Percentiles rank a stretch among this genome's conserved stretches.
phyloP scores from a whole-genome alignment of 495 filamentous ascomycete genomes.

The Geoglossum glabrum region DNA sequence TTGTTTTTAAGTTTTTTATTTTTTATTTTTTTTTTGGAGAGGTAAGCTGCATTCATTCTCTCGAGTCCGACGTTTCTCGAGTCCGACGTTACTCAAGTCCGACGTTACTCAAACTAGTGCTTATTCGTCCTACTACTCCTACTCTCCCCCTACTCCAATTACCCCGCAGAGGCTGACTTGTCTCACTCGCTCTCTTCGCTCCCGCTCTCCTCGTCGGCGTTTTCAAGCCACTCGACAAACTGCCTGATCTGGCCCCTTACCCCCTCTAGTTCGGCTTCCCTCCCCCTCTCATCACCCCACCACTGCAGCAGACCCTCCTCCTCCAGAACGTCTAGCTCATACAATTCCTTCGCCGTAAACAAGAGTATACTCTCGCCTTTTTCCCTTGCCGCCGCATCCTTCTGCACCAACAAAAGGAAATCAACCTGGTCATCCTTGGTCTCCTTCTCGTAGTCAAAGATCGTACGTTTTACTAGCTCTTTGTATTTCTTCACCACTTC shows the following conservation, averaged over 20 bases:
- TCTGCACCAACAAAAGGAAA: slow-evolving; percentile 61
- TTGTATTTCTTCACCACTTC: slow-evolving; percentile 35
- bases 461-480: slow-evolving; percentile 33
- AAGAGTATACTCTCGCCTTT: slow-evolving; percentile 43
- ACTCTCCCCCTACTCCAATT: too few relatives aligned
- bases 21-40: too few relatives aligned
- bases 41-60: too few relatives aligned
- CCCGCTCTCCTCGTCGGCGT: slow-evolving; percentile 61
- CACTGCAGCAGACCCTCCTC: slow-evolving; percentile 75
- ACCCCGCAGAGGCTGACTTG: slow-evolving; percentile 22
- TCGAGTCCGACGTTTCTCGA: too few relatives aligned
- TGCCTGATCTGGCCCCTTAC: slow-evolving; percentile 53
- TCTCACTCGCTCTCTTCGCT: slow-evolving; percentile 42
- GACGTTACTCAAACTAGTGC: too few relatives aligned
- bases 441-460: slow-evolving; percentile 36
- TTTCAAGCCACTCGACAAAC: slow-evolving; percentile 71
- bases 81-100: too few relatives aligned
- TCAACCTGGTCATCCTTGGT: slow-evolving; percentile 63
- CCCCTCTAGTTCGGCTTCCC: slow-evolving; percentile 40
- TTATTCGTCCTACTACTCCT: too few relatives aligned
- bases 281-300: slow-evolving; percentile 58
- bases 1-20: too few relatives aligned
- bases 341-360: slow-evolving; percentile 57
- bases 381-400: slow-evolving; percentile 42
- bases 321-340: slow-evolving; percentile 67